Conservation (phyloP, 2,329 filamentous ascomycete species). For the Beauveria varroae region DNA sequence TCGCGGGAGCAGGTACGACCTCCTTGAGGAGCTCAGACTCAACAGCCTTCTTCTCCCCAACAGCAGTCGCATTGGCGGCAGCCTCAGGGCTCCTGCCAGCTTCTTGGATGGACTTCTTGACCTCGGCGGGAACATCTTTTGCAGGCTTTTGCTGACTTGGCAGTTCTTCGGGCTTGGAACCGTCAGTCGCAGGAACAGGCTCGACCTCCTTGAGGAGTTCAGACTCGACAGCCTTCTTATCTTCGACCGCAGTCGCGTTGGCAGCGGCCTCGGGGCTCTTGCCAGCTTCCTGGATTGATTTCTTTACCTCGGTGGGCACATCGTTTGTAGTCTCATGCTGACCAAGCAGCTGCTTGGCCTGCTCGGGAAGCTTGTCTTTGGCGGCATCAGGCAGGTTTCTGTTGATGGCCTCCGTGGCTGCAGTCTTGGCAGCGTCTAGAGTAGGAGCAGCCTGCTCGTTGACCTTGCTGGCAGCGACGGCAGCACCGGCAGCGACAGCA, state of each 20-base stretch:
- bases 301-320: constrained; percentile 49
- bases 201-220: constrained; percentile 63
- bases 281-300: constrained; percentile 50
- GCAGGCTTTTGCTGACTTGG: constrained; percentile 32
- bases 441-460: constrained; percentile 31
- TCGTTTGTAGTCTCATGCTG: constrained; percentile 24
- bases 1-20: constrained; percentile 37
- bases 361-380: constrained; percentile 42
- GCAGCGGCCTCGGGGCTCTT: constrained; percentile 63
- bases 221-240: constrained; percentile 67
- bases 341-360: constrained; percentile 39
- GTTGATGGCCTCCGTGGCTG: constrained; percentile 32
- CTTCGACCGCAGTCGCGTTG: constrained; percentile 59
- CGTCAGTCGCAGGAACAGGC: constrained; percentile 26
- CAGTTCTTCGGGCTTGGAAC: not conserved
- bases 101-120: constrained; percentile 49
- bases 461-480: constrained; percentile 26
- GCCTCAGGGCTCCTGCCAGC: constrained; percentile 63
- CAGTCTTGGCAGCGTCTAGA: constrained; percentile 28
- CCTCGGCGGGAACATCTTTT: constrained; percentile 45
- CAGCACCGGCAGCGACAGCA: constrained; percentile 27
- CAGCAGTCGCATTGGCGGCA: constrained; percentile 57
- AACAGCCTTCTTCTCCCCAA: constrained; percentile 66
- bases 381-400: constrained; percentile 46
- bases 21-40: constrained; percentile 68